Evolutionary conservation across 345 rosid genomes (phyloP), one percentile per base, ranked within the genome.

Genomic region (Dovyalis caffra): DNA sequence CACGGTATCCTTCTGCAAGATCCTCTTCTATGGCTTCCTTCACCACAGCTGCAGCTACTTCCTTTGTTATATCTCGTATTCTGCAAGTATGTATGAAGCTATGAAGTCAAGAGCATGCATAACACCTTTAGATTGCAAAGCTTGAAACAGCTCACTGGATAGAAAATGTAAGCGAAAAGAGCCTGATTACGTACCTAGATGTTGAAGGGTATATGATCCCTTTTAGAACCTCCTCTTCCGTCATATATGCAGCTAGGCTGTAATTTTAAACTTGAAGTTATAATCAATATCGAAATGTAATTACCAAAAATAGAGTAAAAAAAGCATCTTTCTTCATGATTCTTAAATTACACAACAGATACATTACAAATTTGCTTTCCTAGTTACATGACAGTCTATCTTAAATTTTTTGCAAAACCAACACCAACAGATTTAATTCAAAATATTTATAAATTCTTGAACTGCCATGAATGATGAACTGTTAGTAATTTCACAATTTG

Each of bases 171-270:
- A 45, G 11, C 8, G 3, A 53, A 5, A 21, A 31, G 49, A 14
- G 51, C 31, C 56, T 34, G 25, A 33, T 28, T 21, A 66, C 35
- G 33, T 89, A 95, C 98, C 94, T 91, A 66, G 99, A 93, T 74
- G 87, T 88, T 73, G 91, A 85, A 78, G 98, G 99, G 78, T 79
- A 93, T 78, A 95, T 89, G 31, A 90, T 82, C 73, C 99, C 99
- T 34, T 85, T 72, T 23, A 80, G 81, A 71, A 93, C 98, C 88
- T 95, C 98, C 64, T 89, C 98, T 68, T 95, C 98, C 20, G 88
- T 89, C 90, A 95, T 95, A 86, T 90, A 93, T 57, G 87, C 91
- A 68, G 96, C 99, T 77, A 95, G 85, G 87, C 99, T 93, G 93
- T 78, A 88, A 28, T 64, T 49, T 80, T 66, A 78, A 73, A 57